A percentile compares a stretch with the other conserved stretches of the same genome.
phyloP scores from a whole-genome alignment of 108 stramenopile genomes.

The Cyclotella cryptica region DNA sequence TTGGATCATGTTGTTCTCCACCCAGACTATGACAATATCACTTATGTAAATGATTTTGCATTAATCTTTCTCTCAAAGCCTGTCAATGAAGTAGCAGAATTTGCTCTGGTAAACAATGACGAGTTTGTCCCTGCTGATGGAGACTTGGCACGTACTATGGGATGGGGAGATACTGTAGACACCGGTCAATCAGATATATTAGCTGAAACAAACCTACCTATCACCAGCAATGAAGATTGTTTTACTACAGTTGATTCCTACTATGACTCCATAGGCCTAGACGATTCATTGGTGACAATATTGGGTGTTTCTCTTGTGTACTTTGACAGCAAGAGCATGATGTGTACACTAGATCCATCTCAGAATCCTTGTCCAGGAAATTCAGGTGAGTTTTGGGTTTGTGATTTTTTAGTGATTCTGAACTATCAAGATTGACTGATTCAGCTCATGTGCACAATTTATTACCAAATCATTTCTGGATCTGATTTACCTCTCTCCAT shows the following conservation, averaged over 20 bases:
- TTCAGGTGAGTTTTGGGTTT: too few species aligned
- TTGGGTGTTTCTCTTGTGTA: not conserved
- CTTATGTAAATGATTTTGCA: constrained; percentile 52
- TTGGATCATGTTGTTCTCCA: constrained; percentile 9
- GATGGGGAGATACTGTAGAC: not conserved
- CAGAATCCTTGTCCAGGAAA: too few species aligned
- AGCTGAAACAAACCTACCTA: constrained; percentile 42
- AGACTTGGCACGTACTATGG: not conserved
- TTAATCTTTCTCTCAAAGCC: constrained; percentile 25
- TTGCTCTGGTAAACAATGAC: constrained; percentile 28
- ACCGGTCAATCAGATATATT: constrained; percentile 11
- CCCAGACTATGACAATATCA: constrained; percentile 34
- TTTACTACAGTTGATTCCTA: constrained; percentile 9
- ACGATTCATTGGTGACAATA: not conserved
- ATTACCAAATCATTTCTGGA: too few species aligned
- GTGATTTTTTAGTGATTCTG: too few species aligned
- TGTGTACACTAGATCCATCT: not conserved
- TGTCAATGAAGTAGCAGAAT: not conserved
- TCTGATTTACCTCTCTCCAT: too few species aligned
- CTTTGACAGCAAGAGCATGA: not conserved
- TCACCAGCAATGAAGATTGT: constrained; percentile 44
- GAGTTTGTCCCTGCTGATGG: not conserved
- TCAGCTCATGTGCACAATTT: too few species aligned
- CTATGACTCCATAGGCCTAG: too few species aligned
- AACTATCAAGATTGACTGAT: too few species aligned